Percentiles rank a stretch among this genome's conserved stretches.
Evolutionary conservation across 768 basidiomycete species (phyloP).

Genomic region (Leccinum rimulosum): DNA sequence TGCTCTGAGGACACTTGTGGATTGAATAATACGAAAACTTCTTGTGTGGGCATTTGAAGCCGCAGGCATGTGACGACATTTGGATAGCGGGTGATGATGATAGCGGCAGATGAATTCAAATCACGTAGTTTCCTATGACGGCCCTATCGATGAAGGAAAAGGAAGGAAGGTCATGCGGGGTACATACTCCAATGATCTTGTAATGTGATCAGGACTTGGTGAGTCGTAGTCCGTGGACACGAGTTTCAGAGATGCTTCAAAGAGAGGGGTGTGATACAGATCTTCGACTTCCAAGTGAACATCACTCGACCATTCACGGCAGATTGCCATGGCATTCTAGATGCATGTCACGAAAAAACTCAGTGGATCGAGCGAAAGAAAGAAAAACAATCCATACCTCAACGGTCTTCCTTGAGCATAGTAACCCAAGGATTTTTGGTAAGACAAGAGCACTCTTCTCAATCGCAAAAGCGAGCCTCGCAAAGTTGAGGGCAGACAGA

Average conservation of each 20-base stretch:
- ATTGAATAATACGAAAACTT: slow-evolving; percentile 59
- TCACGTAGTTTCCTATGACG: slow-evolving; percentile 24
- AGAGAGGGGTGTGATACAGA: slow-evolving; percentile 45
- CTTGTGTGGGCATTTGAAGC: slow-evolving; percentile 18
- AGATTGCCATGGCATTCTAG: slow-evolving; percentile 54
- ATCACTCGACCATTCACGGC: slow-evolving; percentile 43
- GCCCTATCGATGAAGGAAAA: neutral
- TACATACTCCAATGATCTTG: slow-evolving; percentile 20
- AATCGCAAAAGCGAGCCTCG: slow-evolving; percentile 41
- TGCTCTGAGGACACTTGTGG: slow-evolving; percentile 52
- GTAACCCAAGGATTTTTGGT: slow-evolving; percentile 9
- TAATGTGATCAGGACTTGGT: slow-evolving; percentile 35
- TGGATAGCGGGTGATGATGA: slow-evolving; percentile 56
- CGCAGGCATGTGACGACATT: slow-evolving; percentile 54
- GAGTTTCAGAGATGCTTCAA: slow-evolving; percentile 39
- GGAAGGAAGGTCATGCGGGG: neutral
- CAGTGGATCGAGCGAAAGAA: no score
- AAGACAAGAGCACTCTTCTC: slow-evolving; percentile 2
- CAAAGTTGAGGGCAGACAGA: slow-evolving; percentile 59
- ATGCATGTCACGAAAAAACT: neutral
- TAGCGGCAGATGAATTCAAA: slow-evolving; percentile 28
- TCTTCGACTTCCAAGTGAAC: slow-evolving; percentile 52
- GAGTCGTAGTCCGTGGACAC: slow-evolving; percentile 34
- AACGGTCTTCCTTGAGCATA: slow-evolving; percentile 16
- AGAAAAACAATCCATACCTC: slow-evolving; percentile 13